phyloP scores from a whole-genome alignment of 805 yeast genomes.

The Debaryomyces hansenii region DNA sequence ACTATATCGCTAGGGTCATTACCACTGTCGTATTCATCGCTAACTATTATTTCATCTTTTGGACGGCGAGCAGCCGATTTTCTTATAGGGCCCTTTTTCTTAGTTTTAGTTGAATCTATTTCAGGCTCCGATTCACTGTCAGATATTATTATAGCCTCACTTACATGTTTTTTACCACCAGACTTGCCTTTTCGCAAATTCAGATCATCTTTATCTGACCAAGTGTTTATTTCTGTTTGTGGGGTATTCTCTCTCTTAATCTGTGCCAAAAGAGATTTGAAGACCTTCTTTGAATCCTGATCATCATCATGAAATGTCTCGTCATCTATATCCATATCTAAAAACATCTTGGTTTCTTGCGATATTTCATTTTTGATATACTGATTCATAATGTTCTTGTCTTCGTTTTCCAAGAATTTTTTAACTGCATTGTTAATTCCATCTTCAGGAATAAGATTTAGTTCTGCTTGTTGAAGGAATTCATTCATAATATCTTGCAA shows the following conservation, averaged over 20 bases:
- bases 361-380: constrained; percentile 58
- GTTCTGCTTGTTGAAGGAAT: constrained; percentile 59
- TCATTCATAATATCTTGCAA: constrained; percentile 65
- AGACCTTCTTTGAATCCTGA: constrained; percentile 30
- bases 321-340: constrained; percentile 42
- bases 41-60: not conserved
- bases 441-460: constrained; percentile 69
- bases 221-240: not conserved
- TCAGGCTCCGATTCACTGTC: not conserved
- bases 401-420: constrained; percentile 78
- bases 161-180: not conserved
- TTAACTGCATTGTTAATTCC: constrained; percentile 75
- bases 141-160: not conserved
- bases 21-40: no score
- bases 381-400: constrained; percentile 66
- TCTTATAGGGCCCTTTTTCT: not conserved
- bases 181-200: not conserved
- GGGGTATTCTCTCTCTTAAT: constrained; percentile 24
- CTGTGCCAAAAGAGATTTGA: constrained; percentile 44
- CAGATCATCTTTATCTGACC: not conserved
- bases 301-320: constrained; percentile 34
- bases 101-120: not conserved
- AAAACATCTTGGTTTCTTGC: constrained; percentile 50
- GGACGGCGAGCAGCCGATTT: not conserved
- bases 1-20: no score